These are phyloP conservation scores for Acanthamoeba culbertsoni DNA, from an alignment of 208 protist species.

Conservation along the genomic window DNA sequence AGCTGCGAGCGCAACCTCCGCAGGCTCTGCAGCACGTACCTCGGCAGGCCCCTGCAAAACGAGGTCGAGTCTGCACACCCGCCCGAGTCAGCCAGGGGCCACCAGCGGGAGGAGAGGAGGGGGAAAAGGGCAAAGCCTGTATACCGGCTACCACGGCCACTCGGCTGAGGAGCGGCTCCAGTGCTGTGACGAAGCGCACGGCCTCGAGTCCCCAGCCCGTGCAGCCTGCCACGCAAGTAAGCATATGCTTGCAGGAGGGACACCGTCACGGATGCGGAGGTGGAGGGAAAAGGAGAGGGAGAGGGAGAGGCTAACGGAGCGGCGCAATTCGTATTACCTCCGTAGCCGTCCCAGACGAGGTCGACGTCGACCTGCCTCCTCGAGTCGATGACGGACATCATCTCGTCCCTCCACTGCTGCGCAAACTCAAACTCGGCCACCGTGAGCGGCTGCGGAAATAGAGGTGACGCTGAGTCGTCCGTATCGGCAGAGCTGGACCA, in stretches of 20 bases:
- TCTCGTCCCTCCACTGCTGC: neutral
- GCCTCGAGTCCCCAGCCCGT: conserved; percentile 50
- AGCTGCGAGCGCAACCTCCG: neutral
- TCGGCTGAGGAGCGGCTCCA: neutral
- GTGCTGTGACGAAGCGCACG: conserved; percentile 39
- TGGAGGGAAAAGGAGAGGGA: neutral
- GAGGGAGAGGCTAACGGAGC: neutral
- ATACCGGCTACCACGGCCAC: neutral
- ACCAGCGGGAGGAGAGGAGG: neutral
- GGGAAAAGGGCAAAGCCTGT: neutral
- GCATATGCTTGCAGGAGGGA: neutral
- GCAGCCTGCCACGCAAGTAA: neutral
- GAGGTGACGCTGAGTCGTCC: neutral
- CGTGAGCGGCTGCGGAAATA: neutral
- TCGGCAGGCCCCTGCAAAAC: neutral
- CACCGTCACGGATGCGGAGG: neutral
- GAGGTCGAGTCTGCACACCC: neutral
- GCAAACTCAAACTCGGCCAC: neutral
- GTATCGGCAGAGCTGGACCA: neutral
- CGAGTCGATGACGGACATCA: neutral
- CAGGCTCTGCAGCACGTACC: neutral
- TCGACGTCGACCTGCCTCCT: neutral
- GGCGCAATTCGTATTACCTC: neutral
- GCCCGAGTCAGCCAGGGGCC: too few relatives aligned
- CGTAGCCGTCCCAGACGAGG: conserved; percentile 33